Evolutionary conservation across 1,284 basidiomycete genomes (phyloP), one percentile per base, ranked within the genome.

Genomic region (Apiotrichum mycotoxinovorans): DNA sequence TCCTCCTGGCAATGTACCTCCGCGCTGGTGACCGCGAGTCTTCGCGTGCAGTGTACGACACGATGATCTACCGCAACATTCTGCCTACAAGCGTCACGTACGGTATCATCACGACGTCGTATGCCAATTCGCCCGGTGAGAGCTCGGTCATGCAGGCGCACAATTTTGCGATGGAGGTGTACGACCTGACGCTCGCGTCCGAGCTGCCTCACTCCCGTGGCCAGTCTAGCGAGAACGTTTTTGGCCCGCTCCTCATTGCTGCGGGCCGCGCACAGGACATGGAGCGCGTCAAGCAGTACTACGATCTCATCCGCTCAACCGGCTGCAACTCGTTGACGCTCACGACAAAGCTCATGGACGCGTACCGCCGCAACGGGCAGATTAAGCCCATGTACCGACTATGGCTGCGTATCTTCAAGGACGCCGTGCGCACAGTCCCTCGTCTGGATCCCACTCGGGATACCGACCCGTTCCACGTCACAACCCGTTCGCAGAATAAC

Each of bases 1-100:
- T 91, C 70, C 79, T 98, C 64, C 87, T 98, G 78, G 82, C 85
- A 20, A 90, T 87, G 1, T 87, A 87, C 70, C 79, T 96, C 45
- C 84, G 85, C 20, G 64, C 69, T 0, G 82, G 84, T 1, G 78
- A 88, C 43, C 79, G 80, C 51, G 66, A 71, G 3, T 79, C 79
- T 47, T 92, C 92, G 1, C 85, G 82, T 72, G 80, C 76, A 2
- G 81, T 90, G 25, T 88, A 89, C 67, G 83, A 88, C 44, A 83
- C 87, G 54, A 94, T 98, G 87, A 73, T 79, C 18, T 66, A 75
- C 5, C 82, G 85, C 4, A 85, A 85, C 3, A 82, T 97, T 20
- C 67, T 83, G 47, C 89, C 89, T 0, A 85, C 81, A 8, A 82
- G 87, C 2, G 74, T 87, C 57, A 91, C 89, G 0, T 92, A 87